phyloP scores from a whole-genome alignment of 164 flowering plant species.

The Annona squamosa region DNA sequence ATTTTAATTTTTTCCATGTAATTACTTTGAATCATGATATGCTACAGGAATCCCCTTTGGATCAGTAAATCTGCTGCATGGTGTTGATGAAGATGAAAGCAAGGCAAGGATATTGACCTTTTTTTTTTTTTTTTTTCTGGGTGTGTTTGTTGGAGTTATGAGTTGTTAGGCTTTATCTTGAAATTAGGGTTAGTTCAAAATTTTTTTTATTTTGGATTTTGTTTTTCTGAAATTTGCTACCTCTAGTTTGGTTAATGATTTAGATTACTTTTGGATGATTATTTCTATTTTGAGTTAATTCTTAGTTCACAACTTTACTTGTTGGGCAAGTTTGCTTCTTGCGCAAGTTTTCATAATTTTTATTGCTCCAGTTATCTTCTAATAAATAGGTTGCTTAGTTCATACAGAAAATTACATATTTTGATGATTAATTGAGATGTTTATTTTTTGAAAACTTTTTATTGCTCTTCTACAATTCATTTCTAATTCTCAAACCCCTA shows the following conservation, averaged over 20 bases:
- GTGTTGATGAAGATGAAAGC: slow-evolving; percentile 99
- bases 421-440: too few species aligned
- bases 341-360: not conserved
- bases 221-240: not conserved
- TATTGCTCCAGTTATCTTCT: too few species aligned
- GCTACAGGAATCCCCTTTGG: slow-evolving; percentile 94
- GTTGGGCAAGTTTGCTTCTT: not conserved
- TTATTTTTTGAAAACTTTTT: too few species aligned
- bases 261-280: not conserved
- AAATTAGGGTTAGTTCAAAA: not conserved
- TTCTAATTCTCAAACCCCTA: too few species aligned
- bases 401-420: too few species aligned
- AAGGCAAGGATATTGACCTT: slow-evolving; percentile 49
- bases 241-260: not conserved
- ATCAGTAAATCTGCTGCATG: slow-evolving; percentile 85
- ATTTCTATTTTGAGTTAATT: not conserved
- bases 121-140: slow-evolving; percentile 11
- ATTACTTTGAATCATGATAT: slow-evolving; percentile 4
- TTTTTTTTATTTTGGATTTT: not conserved
- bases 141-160: not conserved
- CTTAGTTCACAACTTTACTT: not conserved
- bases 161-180: not conserved
- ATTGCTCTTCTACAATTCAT: too few species aligned
- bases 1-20: not conserved
- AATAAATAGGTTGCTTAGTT: too few species aligned